Evolutionary conservation across 345 rosid species (phyloP), one percentile per base, ranked within the genome.

Genomic region (Populus deltoides): DNA sequence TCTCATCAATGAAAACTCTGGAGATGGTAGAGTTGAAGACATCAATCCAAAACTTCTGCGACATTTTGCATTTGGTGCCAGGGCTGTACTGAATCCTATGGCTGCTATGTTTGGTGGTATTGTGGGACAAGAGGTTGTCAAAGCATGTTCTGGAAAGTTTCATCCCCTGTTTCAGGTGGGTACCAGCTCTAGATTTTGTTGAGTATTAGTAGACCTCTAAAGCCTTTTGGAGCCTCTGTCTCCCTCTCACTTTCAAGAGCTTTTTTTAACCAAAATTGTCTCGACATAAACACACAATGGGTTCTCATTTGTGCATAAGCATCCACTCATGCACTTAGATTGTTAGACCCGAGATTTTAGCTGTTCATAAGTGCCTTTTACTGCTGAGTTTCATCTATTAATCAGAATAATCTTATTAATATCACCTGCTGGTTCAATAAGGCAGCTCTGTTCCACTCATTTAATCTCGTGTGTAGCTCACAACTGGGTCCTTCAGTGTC

Each of bases 71-170:
- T 96, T 87, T 83, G 99, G 99, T 84, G 90, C 99, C 62, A 89
- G 89, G 88, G 98, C 99, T 66, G 94, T 93, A 47, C 81, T 96
- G 66, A 96, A 96, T 87, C 99, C 99, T 67, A 93, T 96, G 98
- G 99, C 99, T 80, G 99, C 99, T 67, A 93, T 96, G 97, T 96
- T 96, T 80, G 99, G 99, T 69, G 99, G 99, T 53, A 88, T 96
- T 79, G 98, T 96, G 62, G 99, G 99, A 51, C 99, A 96, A 82
- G 99, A 96, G 81, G 94, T 96, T 90, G 92, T 96, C 25, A 96
- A 96, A 85, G 99, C 99, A 29, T 96, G 99, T 87, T 96, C 99
- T 78, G 97, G 97, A 75, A 96, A 96, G 80, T 96, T 96, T 51
- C 99, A 96, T 83, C 99, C 99, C 13, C 91, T 96, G 39, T 89